These are phyloP conservation scores for Ophiostoma piceae DNA, from an alignment of 2,329 filamentous ascomycete species.

Conservation along the genomic window DNA sequence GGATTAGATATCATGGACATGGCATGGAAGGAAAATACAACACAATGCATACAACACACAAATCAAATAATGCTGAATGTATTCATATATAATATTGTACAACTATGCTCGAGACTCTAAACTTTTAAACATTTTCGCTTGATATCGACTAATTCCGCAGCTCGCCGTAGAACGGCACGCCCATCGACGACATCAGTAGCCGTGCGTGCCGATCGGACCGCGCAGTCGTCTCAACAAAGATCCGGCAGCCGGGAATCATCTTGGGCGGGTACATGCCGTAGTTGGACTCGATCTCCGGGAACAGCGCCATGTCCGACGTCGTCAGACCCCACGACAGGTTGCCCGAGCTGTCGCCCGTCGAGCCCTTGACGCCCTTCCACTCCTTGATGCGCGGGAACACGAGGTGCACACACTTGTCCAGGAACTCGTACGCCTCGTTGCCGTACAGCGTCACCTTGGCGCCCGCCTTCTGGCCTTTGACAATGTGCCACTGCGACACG, in stretches of 20 bases:
- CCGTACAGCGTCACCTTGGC: constrained; percentile 73
- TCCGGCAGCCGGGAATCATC: constrained; percentile 80
- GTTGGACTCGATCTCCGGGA: constrained; percentile 92
- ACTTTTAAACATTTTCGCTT: neutral
- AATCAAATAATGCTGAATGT: neutral
- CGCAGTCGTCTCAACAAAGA: constrained; percentile 78
- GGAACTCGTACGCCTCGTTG: constrained; percentile 80
- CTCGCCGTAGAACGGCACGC: constrained; percentile 71
- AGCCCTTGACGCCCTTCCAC: constrained; percentile 65
- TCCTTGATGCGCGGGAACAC: constrained; percentile 96
- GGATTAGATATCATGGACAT: constrained; percentile 3
- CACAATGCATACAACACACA: neutral
- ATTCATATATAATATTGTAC: constrained; percentile 7
- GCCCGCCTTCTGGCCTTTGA: constrained; percentile 64
- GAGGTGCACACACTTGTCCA: constrained; percentile 83
- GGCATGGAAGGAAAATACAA: neutral
- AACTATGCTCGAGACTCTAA: constrained; percentile 1
- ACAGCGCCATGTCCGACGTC: constrained; percentile 69
- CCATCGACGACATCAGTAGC: constrained; percentile 65
- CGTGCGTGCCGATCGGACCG: constrained; percentile 80
- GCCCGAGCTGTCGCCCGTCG: constrained; percentile 78
- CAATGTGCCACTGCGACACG: constrained; percentile 70
- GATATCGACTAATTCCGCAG: constrained; percentile 28
- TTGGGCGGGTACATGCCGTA: constrained; percentile 62
- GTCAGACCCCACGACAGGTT: constrained; percentile 81